A percentile compares a stretch with the other conserved stretches of the same genome.
Evolutionary conservation across 768 basidiomycete genomes (phyloP).

Genomic region (Strobilomyces confusus): DNA sequence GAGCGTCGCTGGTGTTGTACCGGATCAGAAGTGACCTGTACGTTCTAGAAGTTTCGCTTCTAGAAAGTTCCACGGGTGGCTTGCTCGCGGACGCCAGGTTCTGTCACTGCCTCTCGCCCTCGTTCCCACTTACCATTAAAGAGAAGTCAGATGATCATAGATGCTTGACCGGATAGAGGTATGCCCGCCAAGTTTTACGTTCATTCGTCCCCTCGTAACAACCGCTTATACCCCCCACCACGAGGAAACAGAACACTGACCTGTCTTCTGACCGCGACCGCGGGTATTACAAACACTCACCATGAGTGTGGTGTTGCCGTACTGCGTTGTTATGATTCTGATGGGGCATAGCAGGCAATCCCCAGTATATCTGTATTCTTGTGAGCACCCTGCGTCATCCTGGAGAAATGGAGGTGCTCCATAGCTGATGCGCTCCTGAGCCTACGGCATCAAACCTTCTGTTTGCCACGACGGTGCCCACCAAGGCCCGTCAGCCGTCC

Average conservation of each 20-base stretch:
- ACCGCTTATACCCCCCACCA: slow-evolving; percentile 5
- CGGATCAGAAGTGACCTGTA: not conserved
- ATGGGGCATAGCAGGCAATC: not conserved
- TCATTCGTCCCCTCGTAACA: not conserved
- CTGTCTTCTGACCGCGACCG: not conserved
- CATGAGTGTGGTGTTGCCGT: slow-evolving; percentile 2
- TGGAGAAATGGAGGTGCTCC: too few species aligned
- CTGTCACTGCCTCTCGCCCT: not conserved
- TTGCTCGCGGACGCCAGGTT: too few species aligned
- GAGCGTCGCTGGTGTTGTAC: not conserved
- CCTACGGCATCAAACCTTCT: not conserved
- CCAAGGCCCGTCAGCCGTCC: too few species aligned
- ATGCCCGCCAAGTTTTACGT: not conserved
- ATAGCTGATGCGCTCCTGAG: not conserved
- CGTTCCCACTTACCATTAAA: not conserved
- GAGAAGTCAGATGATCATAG: not conserved
- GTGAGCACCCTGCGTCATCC: too few species aligned
- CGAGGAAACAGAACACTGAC: not conserved
- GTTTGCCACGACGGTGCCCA: not conserved
- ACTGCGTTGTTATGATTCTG: not conserved
- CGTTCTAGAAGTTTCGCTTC: not conserved
- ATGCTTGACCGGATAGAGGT: not conserved
- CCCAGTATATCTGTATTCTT: not conserved
- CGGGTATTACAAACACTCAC: not conserved
- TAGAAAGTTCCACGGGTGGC: not conserved